Evolutionary conservation across 2,329 filamentous ascomycete genomes (phyloP).

Genomic region (Golovinomyces cichoracearum): DNA sequence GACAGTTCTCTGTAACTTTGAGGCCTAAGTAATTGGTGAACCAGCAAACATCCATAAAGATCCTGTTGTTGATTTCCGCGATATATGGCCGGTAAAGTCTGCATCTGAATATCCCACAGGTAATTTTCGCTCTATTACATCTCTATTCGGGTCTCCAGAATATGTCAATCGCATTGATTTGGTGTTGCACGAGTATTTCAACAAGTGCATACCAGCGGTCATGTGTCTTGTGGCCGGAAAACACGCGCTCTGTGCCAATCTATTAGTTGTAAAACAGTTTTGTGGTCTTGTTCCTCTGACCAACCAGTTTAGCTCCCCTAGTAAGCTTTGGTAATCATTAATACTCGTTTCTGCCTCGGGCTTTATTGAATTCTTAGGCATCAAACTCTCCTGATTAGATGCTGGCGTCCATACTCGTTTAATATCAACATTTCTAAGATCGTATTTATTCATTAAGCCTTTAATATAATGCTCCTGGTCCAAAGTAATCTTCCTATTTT

Average conservation of each 20-base stretch:
- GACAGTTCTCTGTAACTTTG: neutral
- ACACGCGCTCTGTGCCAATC: neutral
- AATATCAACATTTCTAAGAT: neutral
- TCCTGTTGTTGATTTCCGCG: neutral
- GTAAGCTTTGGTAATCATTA: neutral
- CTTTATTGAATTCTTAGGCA: neutral
- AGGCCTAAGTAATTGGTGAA: neutral
- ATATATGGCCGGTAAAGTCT: neutral
- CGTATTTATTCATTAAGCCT: neutral
- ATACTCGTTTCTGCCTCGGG: neutral
- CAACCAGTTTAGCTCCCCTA: neutral
- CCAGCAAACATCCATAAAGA: neutral
- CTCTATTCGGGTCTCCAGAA: neutral
- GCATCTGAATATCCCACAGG: neutral
- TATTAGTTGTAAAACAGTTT: slow-evolving; percentile 1
- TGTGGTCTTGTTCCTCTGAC: slow-evolving; percentile 1
- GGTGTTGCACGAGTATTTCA: slow-evolving; percentile 1
- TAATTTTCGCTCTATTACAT: neutral
- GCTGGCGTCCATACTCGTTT: neutral
- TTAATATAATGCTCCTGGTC: slow-evolving; percentile 1
- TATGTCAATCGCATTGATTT: neutral
- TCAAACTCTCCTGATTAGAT: neutral
- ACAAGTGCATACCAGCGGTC: neutral
- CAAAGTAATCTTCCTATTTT: neutral
- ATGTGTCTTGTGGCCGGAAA: neutral